Evolutionary conservation across 2,329 filamentous ascomycete species (phyloP), one percentile per base, ranked within the genome.

Genomic region (Alternaria sp.): DNA sequence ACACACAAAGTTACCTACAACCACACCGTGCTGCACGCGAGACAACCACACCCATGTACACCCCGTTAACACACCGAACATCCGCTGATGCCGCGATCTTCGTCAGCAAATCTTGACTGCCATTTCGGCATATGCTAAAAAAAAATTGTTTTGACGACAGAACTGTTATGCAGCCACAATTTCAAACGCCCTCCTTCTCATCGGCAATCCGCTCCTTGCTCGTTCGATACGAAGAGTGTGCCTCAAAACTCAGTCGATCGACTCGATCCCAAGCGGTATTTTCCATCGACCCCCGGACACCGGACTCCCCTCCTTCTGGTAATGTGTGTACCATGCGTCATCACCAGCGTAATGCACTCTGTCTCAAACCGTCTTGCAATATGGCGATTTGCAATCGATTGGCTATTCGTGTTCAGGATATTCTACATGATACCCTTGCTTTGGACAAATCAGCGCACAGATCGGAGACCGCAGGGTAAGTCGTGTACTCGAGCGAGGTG

Each of bases 341-440:
- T 57, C 55, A 34, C 52, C 41, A 45, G 45, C 44, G 61, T 61
- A 54, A 56, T 61, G 56, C 61, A 61, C 46, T 50, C 56, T 58
- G 42, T 39, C 31, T 29, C 42, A 48, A 49, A 56, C 51, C 5
- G 39, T 34, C 24, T 36, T 48, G 44, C 44, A 31, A 48, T 31
- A 34, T 26, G 36, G 21, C 31, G 23, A 37, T 34, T 42, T 50
- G 21, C 26, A 46, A 31, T 39, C 58, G 54, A 63, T 63, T 58
- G 52, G 61, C 33, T 37, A 10, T 24, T 41, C 40, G 13, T 41
- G 34, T 40, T 44, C 34, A 53, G 26, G 39, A 54, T 56, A 56
- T 53, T 53, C 37, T 41, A 26, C 41, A 45, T 44, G 44, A 34
- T 33, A 63, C 56, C 57, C 60, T 44, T 55, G 60, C 41, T 48